phyloP scores from a whole-genome alignment of 1,284 basidiomycete genomes.

The Melampsora larici-populina region DNA sequence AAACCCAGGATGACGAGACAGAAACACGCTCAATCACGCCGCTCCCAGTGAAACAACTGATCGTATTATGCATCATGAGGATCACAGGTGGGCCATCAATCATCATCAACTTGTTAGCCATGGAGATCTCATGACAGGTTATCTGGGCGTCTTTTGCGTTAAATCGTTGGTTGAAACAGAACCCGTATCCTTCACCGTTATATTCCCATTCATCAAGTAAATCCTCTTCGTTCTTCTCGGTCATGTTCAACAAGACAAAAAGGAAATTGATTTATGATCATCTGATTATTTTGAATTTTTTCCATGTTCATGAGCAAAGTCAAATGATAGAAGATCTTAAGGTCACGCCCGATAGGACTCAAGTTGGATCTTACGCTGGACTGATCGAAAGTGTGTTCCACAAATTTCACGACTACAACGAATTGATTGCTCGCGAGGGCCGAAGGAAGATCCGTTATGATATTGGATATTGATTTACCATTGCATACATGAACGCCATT shows the following conservation, averaged over 20 bases:
- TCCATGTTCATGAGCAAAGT: too few relatives aligned
- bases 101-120: neutral
- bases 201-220: conserved; percentile 21
- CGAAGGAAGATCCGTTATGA: neutral
- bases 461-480: neutral
- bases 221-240: neutral
- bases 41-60: neutral
- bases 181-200: conserved; percentile 8
- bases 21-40: neutral
- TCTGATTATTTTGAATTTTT: neutral
- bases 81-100: neutral
- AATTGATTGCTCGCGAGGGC: neutral
- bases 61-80: neutral
- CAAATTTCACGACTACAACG: neutral
- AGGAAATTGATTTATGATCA: neutral
- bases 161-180: neutral
- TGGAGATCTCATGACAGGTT: too few relatives aligned
- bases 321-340: conserved; percentile 17
- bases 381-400: conserved; percentile 7
- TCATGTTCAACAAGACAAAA: neutral
- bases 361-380: conserved; percentile 16
- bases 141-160: too few relatives aligned
- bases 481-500: neutral
- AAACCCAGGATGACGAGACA: neutral
- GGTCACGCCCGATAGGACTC: neutral